Base-by-base conservation (phyloP, 768 basidiomycete genomes). In the Chiua virens region DNA sequence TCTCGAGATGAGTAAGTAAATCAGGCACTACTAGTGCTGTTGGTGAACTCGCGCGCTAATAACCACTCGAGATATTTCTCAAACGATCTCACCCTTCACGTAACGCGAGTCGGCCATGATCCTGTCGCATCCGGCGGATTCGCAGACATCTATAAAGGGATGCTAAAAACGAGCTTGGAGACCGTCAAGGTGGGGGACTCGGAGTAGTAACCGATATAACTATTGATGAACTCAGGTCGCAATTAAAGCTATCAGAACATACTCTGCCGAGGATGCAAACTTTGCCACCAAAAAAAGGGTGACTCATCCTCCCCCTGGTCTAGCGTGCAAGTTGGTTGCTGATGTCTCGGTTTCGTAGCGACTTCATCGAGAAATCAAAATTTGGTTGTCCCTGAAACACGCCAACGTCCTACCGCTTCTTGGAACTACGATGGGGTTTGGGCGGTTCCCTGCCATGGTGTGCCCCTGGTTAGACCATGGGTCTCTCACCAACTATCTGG, bases 391-490 rank as follows among this genome's bases (percentile, higher is more conserved):
- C 13, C 45, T 70, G 13, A 22, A 53, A 3, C 67, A 70, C 37
- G 22, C 42, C 14, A 66, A 70, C 42, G 50, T 70, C 5, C 17
- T 57, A n/a, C 56, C 48, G 9, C 46, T 57, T 9, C 38, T 57
- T 18, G 56, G 56, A 13, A 52, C 45, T 54, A 14, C 65, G 42
- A 14, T 54, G 15, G 67, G 55, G 25, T 68, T 63, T 43, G 69
- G 68, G 21, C 62, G 54, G 11, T 58, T 59, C 30, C 47, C 60
- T 15, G 67, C 69, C 8, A 66, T 66, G 61, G 50, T 70, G 14
- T 70, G 55, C 15, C 66, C 68, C 9, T 66, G 65, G 65, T 14
- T 59, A 17, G 63, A 64, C 2, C 52, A 69, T 20, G 65, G 65
- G 0, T 42, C 50, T 32, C 39, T 69, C 21, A 59, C 45, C 4